phyloP scores from a whole-genome alignment of 2,329 filamentous ascomycete genomes.

The Claviceps sorghi region DNA sequence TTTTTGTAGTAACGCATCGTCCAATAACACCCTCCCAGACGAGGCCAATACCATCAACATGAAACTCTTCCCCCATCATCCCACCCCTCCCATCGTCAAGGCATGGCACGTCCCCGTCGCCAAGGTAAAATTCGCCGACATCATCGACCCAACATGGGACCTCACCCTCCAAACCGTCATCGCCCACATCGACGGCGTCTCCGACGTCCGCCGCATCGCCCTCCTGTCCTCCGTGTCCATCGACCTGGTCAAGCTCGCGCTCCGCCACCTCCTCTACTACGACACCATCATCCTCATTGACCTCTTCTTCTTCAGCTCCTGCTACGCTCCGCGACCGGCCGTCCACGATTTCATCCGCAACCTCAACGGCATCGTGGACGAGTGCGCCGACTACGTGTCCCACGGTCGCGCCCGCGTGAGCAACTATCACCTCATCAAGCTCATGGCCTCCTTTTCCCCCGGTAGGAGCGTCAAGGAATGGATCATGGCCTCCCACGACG shows the following conservation, averaged over 20 bases:
- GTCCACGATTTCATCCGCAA: conserved; percentile 71
- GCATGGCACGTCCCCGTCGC: conserved; percentile 82
- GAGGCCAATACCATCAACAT: conserved; percentile 91
- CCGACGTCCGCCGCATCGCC: conserved; percentile 77
- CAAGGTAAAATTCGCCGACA: conserved; percentile 48
- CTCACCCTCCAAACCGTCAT: conserved; percentile 68
- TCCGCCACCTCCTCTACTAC: conserved; percentile 86
- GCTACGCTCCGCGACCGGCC: conserved; percentile 69
- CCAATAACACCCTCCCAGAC: conserved; percentile 35
- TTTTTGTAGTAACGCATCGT: background rate
- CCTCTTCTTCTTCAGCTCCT: conserved; percentile 85
- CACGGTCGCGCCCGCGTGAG: conserved; percentile 27
- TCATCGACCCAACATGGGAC: conserved; percentile 58
- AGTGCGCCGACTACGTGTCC: conserved; percentile 76
- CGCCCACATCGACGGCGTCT: conserved; percentile 77
- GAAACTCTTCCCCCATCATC: conserved; percentile 79
- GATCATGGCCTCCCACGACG: conserved; percentile 59
- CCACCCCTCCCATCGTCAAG: conserved; percentile 60
- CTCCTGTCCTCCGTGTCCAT: conserved; percentile 74
- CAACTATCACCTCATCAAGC: conserved; percentile 57
- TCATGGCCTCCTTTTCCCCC: conserved; percentile 75
- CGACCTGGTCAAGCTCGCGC: conserved; percentile 68
- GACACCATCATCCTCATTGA: conserved; percentile 81
- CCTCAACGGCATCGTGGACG: conserved; percentile 59
- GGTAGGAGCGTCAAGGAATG: conserved; percentile 78